These are phyloP conservation scores for Maudiozyma humilis DNA, from an alignment of 1,139 yeast species.

Conservation along the genomic window DNA sequence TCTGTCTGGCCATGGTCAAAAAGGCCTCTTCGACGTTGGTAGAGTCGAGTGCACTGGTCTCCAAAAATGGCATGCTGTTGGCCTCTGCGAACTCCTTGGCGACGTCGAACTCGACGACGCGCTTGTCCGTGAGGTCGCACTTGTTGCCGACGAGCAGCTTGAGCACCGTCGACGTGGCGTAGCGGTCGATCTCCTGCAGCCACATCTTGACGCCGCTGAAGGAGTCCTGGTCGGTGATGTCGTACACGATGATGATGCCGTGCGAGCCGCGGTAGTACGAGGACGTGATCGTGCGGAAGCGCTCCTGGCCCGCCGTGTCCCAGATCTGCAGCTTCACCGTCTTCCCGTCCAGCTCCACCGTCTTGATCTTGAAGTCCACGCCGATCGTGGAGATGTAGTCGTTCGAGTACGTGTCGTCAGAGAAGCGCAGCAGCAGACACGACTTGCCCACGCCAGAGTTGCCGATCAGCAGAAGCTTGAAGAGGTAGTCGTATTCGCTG, in stretches of 20 bases:
- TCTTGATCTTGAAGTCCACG: conserved; percentile 95
- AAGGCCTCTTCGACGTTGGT: conserved; percentile 98
- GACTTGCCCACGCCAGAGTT: conserved; percentile 99
- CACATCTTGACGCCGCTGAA: conserved; percentile 97
- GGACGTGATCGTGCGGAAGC: conserved; percentile 95
- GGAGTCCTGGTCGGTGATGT: conserved; percentile 95
- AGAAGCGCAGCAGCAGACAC: conserved; percentile 86
- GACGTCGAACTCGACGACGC: conserved; percentile 90
- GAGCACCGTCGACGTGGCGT: conserved; percentile 96
- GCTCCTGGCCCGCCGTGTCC: conserved; percentile 99
- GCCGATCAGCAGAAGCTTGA: conserved; percentile 88
- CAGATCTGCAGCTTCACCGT: conserved; percentile 95
- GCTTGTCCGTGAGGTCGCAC: conserved; percentile 88
- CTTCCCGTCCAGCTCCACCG: conserved; percentile 93
- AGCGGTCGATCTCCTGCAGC: conserved; percentile 97
- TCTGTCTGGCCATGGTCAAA: conserved; percentile 97
- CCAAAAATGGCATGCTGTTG: conserved; percentile 89
- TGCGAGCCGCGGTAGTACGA: conserved; percentile 98
- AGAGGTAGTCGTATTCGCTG: conserved; percentile 92
- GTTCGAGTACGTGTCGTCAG: conserved; percentile 95
- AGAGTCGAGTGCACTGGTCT: conserved; percentile 91
- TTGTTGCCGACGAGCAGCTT: conserved; percentile 94
- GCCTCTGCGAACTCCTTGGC: conserved; percentile 98
- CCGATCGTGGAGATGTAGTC: conserved; percentile 97
- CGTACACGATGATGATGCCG: conserved; percentile 95